Percentiles rank a stretch among this genome's conserved stretches.
These are phyloP conservation scores for Arachnomyces sp. DNA, from an alignment of 2,329 filamentous ascomycete species.

Conservation along the genomic window DNA sequence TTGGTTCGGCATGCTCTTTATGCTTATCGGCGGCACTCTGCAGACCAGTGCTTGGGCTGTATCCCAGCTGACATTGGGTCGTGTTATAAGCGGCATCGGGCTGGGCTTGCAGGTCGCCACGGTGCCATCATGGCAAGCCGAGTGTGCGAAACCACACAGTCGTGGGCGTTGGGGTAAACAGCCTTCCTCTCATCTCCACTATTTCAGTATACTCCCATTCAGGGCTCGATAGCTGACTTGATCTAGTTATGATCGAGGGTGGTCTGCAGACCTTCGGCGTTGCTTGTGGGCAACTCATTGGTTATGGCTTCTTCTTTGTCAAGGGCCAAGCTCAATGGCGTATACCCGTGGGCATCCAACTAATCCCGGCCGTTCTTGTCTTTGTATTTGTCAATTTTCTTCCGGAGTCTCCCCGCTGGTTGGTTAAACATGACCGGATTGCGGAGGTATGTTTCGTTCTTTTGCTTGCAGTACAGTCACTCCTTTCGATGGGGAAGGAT, in stretches of 20 bases:
- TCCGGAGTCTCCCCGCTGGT: conserved; percentile 28
- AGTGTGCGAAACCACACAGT: conserved; percentile 9
- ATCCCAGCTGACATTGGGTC: conserved; percentile 7
- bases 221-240: no score
- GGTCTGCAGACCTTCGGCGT: conserved; percentile 4
- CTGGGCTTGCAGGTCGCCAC: conserved; percentile 8
- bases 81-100: conserved; percentile 5
- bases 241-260: conserved; percentile 9
- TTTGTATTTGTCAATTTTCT: conserved; percentile 26
- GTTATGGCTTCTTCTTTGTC: conserved; percentile 11
- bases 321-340: conserved; percentile 19
- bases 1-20: conserved; percentile 19
- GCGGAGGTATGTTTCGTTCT: no score
- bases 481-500: no score
- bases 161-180: conserved; percentile 10
- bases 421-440: conserved; percentile 30
- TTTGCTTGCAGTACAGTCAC: no score
- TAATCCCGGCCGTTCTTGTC: conserved; percentile 34
- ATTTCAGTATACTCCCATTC: no score
- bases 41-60: conserved; percentile 9
- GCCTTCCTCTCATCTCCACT: no score
- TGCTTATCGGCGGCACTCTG: conserved; percentile 10
- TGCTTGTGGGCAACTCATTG: background rate
- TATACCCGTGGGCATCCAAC: conserved; percentile 28
- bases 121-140: conserved; percentile 7